Base-by-base conservation (phyloP, 495 filamentous ascomycete species). In the Penicillium silybi region DNA sequence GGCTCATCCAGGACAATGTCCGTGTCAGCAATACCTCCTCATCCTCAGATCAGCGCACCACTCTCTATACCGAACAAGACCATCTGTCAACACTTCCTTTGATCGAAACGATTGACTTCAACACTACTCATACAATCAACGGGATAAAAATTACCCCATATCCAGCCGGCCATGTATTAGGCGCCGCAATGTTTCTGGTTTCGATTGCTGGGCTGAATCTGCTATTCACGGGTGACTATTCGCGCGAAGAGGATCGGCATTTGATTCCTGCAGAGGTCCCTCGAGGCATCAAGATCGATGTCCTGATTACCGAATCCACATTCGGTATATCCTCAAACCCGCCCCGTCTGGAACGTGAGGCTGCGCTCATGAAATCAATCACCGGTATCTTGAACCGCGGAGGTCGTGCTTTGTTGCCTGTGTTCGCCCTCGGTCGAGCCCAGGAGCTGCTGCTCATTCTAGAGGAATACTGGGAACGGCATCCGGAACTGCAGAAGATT, bases 141-240 rank as follows among this genome's bases (percentile, higher is more conserved):
- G 92, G 89, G 41, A 96, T 98, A 62, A 87, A 91, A 16, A 93
- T 98, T 57, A 98, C 93, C 0, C 93, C 93, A 10, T 97, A 93
- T 61, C 93, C 95, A 4, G 93, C 93, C 10, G 93, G 93, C 26
- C 93, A 98, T 70, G 93, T 98, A 13, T 82, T 98, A 17, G 93
- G 93, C n/a, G 93, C 92, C 16, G 93, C 93, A 45, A 98, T 98
- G 93, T 98, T 95, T 64, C 76, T 96, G 41, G 86, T 98, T 53
- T 91, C 96, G 56, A 97, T 98, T 59, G 92, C 92, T 5, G 93
- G 92, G 1, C 78, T 98, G 39, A 96, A 95, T 53, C 92, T 96
- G 46, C 80, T 98, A 44, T 98, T 98, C 71, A 98, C 93, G 0
- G 93, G 93, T 27, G 93, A 98, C 67, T 98, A 97, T 67, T 95